phyloP scores from a whole-genome alignment of 257 asterid species.

The Nyctanthes arbortristis region DNA sequence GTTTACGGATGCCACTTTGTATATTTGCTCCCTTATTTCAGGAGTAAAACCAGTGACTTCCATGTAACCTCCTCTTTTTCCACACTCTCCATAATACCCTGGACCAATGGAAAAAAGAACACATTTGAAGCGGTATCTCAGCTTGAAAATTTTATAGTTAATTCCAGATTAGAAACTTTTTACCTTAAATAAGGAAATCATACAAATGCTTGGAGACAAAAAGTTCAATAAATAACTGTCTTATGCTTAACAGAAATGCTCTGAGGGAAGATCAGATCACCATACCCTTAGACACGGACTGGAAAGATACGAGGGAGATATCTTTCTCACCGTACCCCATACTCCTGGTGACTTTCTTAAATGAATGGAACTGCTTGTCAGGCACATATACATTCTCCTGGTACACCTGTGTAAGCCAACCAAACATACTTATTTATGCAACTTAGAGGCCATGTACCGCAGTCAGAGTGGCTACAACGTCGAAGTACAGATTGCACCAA shows the following conservation, averaged over 20 bases:
- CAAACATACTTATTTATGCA: constrained; percentile 9
- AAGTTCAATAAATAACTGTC: not conserved
- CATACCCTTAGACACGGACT: constrained; percentile 92
- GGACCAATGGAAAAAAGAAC: constrained; percentile 17
- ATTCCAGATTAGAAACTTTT: not conserved
- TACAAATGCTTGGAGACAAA: not conserved
- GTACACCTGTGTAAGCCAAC: constrained; percentile 64
- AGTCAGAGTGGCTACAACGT: not conserved
- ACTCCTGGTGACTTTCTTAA: constrained; percentile 76
- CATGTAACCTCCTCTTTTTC: constrained; percentile 98
- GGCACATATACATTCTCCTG: constrained; percentile 94
- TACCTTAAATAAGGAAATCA: not conserved
- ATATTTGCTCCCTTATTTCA: constrained; percentile 80
- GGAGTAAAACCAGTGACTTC: constrained; percentile 94
- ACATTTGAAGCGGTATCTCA: too few species aligned
- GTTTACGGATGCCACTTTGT: constrained; percentile 91
- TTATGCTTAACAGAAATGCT: not conserved
- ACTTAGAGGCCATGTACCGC: not conserved
- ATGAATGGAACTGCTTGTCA: constrained; percentile 92
- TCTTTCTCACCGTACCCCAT: constrained; percentile 90
- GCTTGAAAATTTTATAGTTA: not conserved
- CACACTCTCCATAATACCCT: constrained; percentile 98
- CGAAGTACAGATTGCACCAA: not conserved
- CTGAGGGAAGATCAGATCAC: not conserved
- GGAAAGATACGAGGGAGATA: constrained; percentile 80